A percentile compares a stretch with the other conserved stretches of the same genome.
phyloP scores from a whole-genome alignment of 805 yeast species.

The Yarrowia sp. region DNA sequence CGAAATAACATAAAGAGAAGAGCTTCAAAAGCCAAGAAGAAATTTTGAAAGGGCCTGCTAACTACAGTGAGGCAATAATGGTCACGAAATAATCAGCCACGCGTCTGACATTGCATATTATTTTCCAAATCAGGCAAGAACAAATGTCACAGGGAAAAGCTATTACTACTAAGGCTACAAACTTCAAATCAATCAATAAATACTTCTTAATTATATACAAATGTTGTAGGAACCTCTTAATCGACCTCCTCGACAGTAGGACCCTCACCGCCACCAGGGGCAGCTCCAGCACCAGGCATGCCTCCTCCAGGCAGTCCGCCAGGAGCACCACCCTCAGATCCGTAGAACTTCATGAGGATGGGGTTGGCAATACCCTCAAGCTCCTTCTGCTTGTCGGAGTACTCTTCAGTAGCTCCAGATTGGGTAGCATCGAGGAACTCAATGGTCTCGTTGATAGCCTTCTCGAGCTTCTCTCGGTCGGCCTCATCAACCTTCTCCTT shows the following conservation, averaged over 20 bases:
- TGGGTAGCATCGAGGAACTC: slow-evolving; percentile 13
- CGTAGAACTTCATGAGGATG: slow-evolving; percentile 16
- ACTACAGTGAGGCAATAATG: too few species aligned
- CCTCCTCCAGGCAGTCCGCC: slow-evolving; percentile 20
- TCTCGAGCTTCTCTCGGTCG: slow-evolving; percentile 10
- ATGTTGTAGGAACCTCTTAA: background rate
- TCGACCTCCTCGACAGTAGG: slow-evolving; percentile 23
- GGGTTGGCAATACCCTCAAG: slow-evolving; percentile 18
- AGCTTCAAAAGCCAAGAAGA: too few species aligned
- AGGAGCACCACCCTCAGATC: slow-evolving; percentile 4
- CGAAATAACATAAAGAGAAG: too few species aligned
- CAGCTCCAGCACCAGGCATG: slow-evolving; percentile 16
- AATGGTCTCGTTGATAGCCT: slow-evolving; percentile 16
- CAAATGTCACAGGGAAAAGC: too few species aligned
- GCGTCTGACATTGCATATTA: background rate
- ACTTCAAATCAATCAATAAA: background rate
- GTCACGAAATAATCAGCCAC: too few species aligned
- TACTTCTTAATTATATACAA: slow-evolving; percentile 8
- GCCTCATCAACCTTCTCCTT: slow-evolving; percentile 19
- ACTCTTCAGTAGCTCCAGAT: slow-evolving; percentile 10
- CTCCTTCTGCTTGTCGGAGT: slow-evolving; percentile 21
- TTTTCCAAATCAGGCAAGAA: background rate
- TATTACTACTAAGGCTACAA: too few species aligned
- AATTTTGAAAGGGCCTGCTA: background rate
- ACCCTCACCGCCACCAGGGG: slow-evolving; percentile 19